Conservation (phyloP, 306 rosid species). For the Fagus sylvatica region DNA sequence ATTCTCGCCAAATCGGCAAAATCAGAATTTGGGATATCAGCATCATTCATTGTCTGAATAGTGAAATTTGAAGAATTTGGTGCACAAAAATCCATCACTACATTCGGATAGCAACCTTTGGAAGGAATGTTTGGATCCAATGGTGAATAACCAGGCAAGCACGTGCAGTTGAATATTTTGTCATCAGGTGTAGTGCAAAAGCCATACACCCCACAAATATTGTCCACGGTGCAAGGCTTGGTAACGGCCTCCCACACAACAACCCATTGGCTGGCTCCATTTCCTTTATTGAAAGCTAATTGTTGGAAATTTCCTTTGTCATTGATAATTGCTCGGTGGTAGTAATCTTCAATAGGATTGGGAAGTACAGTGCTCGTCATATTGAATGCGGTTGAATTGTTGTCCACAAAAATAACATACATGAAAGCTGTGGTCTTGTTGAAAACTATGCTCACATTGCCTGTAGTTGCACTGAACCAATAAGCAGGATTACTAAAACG, state of each 20-base stretch:
- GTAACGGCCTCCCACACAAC: conserved; percentile 18
- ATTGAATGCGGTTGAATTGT: neutral
- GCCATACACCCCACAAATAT: conserved; percentile 43
- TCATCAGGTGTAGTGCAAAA: conserved; percentile 32
- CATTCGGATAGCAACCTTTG: conserved; percentile 39
- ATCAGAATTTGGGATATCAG: conserved; percentile 2
- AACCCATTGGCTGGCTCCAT: conserved; percentile 6
- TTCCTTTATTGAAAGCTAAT: neutral
- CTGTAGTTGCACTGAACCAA: neutral
- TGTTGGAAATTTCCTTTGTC: conserved; percentile 38
- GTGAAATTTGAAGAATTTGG: conserved; percentile 15
- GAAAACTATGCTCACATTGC: conserved; percentile 21
- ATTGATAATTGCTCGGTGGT: conserved; percentile 27
- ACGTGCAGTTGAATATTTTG: conserved; percentile 6
- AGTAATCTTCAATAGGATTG: conserved; percentile 13
- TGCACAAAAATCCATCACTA: conserved; percentile 34
- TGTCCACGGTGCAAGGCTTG: conserved; percentile 34
- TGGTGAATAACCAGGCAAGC: conserved; percentile 35
- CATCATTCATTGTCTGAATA: neutral
- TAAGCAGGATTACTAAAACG: conserved; percentile 22
- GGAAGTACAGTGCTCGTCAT: conserved; percentile 1
- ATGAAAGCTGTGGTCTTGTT: conserved; percentile 24
- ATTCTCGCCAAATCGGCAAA: conserved; percentile 15
- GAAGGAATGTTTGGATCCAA: conserved; percentile 34
- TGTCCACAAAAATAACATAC: conserved; percentile 17